These are phyloP conservation scores for Sequoiadendron giganteum DNA, from an alignment of 75 land plant species.

Conservation along the genomic window DNA sequence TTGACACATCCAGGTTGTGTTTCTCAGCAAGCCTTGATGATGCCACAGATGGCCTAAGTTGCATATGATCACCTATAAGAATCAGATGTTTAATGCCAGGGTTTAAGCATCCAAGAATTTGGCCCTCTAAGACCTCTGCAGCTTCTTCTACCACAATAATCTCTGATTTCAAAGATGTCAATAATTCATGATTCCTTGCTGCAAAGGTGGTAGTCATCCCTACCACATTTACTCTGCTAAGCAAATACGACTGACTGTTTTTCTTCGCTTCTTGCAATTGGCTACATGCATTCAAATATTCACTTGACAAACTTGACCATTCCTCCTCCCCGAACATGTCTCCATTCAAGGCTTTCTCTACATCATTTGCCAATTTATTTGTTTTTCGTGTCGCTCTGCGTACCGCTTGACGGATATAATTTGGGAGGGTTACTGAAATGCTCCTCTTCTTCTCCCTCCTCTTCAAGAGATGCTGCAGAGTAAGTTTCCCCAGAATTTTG, in stretches of 20 bases:
- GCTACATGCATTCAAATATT: constrained; percentile 16
- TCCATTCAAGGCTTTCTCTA: background rate
- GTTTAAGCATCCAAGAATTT: constrained; percentile 33
- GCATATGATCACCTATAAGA: constrained; percentile 40
- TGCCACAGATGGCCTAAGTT: constrained; percentile 39
- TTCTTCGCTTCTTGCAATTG: background rate
- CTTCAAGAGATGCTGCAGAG: background rate
- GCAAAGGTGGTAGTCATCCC: constrained; percentile 36
- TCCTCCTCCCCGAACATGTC: background rate
- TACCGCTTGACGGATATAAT: background rate
- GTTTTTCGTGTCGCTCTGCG: background rate
- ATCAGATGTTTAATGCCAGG: constrained; percentile 31
- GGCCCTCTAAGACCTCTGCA: constrained; percentile 39
- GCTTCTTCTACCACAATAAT: constrained; percentile 49
- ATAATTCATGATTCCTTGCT: constrained; percentile 19
- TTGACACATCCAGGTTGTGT: constrained; percentile 29
- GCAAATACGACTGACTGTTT: constrained; percentile 10
- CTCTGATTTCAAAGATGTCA: constrained; percentile 18
- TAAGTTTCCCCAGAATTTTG: background rate
- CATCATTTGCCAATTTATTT: background rate
- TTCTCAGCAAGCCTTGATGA: constrained; percentile 13
- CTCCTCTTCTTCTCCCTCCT: background rate
- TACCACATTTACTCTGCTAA: constrained; percentile 20
- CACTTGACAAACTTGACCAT: background rate
- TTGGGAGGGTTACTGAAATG: background rate